Percentiles rank a stretch among this genome's conserved stretches.
Conservation (phyloP, 2,329 filamentous ascomycete genomes). For the Aspergillus phoenicis region DNA sequence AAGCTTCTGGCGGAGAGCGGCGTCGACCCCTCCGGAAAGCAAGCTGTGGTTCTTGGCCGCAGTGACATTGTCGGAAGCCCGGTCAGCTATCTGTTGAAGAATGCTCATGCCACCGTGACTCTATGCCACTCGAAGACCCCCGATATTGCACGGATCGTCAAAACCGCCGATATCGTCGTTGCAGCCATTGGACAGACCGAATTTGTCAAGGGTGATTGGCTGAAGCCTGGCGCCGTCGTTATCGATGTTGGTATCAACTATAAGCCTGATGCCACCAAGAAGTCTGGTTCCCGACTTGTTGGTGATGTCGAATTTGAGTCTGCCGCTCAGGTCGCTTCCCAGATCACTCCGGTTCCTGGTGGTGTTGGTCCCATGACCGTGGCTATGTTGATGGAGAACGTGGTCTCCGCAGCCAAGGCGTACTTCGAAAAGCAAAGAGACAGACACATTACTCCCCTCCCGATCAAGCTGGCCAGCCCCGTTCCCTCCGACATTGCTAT, state of each 20-base stretch:
- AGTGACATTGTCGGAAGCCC: constrained; percentile 98
- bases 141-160: constrained; percentile 72
- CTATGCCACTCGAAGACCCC: constrained; percentile 90
- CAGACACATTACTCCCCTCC: constrained; percentile 78
- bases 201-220: constrained; percentile 92
- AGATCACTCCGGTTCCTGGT: constrained; percentile 93
- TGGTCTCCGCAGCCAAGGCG: constrained; percentile 78
- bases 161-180: constrained; percentile 83
- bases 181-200: constrained; percentile 85
- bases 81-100: constrained; percentile 92
- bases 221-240: constrained; percentile 92
- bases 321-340: constrained; percentile 80
- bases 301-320: constrained; percentile 93
- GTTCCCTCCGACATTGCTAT: constrained; percentile 96
- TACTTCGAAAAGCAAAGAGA: constrained; percentile 83
- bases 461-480: constrained; percentile 73
- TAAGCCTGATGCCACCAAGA: constrained; percentile 83
- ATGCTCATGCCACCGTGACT: constrained; percentile 94
- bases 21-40: constrained; percentile 82
- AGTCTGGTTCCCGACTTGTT: constrained; percentile 88
- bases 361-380: constrained; percentile 99
- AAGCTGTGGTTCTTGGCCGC: constrained; percentile 88
- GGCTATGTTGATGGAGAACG: constrained; percentile 95
- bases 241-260: constrained; percentile 99
- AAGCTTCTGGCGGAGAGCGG: constrained; percentile 81